Conservation (phyloP, 345 rosid species). For the Cardamine resedifolia region DNA sequence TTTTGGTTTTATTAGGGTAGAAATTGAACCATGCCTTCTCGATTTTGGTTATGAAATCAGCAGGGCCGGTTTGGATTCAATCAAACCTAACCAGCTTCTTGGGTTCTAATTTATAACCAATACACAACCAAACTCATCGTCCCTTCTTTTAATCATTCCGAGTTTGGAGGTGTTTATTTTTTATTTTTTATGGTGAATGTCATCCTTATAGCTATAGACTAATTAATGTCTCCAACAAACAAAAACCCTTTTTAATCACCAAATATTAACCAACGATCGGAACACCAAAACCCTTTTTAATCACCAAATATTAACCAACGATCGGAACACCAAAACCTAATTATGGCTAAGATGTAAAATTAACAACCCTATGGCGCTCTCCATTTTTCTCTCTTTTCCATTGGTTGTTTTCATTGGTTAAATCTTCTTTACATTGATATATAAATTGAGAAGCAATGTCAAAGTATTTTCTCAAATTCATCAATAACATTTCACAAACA, state of each 20-base stretch:
- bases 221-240: slow-evolving; percentile 20
- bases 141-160: slow-evolving; percentile 12
- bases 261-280: slow-evolving; percentile 22
- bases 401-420: slow-evolving; percentile 14
- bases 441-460: slow-evolving; percentile 31
- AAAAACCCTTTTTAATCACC: slow-evolving; percentile 9
- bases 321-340: slow-evolving; percentile 29
- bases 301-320: slow-evolving; percentile 27
- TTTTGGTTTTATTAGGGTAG: not conserved
- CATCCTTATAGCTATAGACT: slow-evolving; percentile 13
- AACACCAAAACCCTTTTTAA: slow-evolving; percentile 13
- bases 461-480: slow-evolving; percentile 10
- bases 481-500: slow-evolving; percentile 15
- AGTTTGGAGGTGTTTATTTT: not conserved
- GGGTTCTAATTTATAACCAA: not conserved
- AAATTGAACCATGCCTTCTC: not conserved
- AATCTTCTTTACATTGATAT: slow-evolving; percentile 8
- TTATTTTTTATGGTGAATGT: not conserved
- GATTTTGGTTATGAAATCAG: slow-evolving; percentile 1
- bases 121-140: not conserved
- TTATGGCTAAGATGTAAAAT: slow-evolving; percentile 13
- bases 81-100: not conserved
- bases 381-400: slow-evolving; percentile 33
- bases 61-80: not conserved
- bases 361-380: slow-evolving; percentile 1